Base-by-base conservation (phyloP, 305 asterid genomes). In the Fraxinus albicans region DNA sequence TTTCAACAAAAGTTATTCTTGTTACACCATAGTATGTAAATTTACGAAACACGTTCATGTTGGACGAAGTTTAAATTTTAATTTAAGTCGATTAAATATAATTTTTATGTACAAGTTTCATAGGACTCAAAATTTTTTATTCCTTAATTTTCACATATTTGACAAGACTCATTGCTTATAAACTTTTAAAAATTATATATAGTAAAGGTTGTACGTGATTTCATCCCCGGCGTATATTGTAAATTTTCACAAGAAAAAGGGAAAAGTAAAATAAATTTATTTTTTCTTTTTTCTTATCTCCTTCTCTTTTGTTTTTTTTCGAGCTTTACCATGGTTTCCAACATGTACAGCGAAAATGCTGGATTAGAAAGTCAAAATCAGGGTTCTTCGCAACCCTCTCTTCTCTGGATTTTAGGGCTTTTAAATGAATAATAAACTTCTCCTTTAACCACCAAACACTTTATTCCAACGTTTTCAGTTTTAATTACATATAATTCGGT, bases 321-420 rank as follows among this genome's bases (percentile, higher is more conserved):
- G 74, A 67, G 33, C n/a, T 23, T 29, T 69, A 69, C 75, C 75
- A 69, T 69, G 75, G 75, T 29, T 12, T 69, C 33, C 74, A 67
- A 67, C 74, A 25, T 67, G 38, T 10, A 69, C 36, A 69, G 34
- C 33, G 73, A 69, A 29, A 29, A 69, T 27, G 75, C 40, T 23
- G 75, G 36, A 55, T 83, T 80, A 76, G 80, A 55, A 69, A 80
- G 86, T 77, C 63, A 44, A 81, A 79, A 69, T 78, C 44, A n/a
- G 72, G 72, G 84, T 19, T 78, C 80, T 77, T 60, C 10, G 74
- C 76, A 25, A 67, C 44, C 78, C 84, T 70, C 36, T 70, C 38
- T 53, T 72, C 27, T 84, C 78, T 60, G 12, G 83, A 84, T 89
- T 85, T 13, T 81, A 86, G 89, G 88, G 87, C 77, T 84, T 76